Base-by-base conservation (phyloP, 148 eudicot species). In the Camellia sinensis region DNA sequence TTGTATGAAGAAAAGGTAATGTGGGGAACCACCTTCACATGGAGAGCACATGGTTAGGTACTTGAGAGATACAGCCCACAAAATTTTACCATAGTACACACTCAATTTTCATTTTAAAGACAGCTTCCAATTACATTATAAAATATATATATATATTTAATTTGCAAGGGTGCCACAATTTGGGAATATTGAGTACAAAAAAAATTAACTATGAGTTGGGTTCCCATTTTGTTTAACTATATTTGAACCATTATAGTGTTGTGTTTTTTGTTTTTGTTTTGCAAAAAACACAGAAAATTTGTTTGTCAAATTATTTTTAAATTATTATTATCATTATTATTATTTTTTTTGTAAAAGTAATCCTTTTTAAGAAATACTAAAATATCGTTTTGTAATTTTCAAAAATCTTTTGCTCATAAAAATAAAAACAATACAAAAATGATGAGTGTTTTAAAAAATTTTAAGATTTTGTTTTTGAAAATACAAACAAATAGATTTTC, bases 21-120 rank as follows among this genome's bases (percentile, higher is more conserved):
- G 7, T 21, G 71, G 2, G 67, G 79, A 60, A 75, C 78, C 67
- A 66, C 29, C 50, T 7, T 15, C 79, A 81, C 74, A 81, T 81
- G 74, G 57, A 43, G 78, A 76, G 67, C 64, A 75, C 67, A 60
- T 75, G 67, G 52, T 9, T 74, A 22, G 8, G 13, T 72, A 15
- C 56, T 54, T 15, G 12, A 73, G 48, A 54, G 56, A 11, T 29
- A 17, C 7, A 15, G 61, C 1, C 15, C 43, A 13, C 63, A 73
- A 37, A 18, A 53, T 2, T 71, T 53, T 59, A 17, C 62, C 61
- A 5, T 54, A 29, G 61, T 22, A n/a, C 75, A 21, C 6, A 21
- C 6, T 52, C 1, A 48, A 6, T 21, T 61, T 61, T 61, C 21
- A 17, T 8, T 61, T 61, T 61, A 61, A 61, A n/a, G 64, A 18